Conservation (phyloP, 2,329 filamentous ascomycete species). For the Cordyceps farinosa region DNA sequence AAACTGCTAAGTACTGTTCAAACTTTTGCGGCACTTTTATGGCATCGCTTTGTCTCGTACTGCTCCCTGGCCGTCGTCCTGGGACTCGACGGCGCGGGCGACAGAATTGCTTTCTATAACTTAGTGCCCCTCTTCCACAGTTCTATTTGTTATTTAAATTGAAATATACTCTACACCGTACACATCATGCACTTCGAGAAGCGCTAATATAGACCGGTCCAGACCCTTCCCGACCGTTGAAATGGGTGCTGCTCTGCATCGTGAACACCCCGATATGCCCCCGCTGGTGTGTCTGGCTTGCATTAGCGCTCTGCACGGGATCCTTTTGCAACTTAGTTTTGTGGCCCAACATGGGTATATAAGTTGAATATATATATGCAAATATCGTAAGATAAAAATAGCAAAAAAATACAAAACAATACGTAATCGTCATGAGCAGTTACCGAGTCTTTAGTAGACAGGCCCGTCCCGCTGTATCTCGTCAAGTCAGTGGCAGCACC, state of each 20-base stretch:
- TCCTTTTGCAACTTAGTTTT: background rate
- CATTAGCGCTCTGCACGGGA: conserved; percentile 1
- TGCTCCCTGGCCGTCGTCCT: background rate
- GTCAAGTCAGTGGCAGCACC: background rate
- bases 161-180: background rate
- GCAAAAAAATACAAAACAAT: background rate
- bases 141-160: background rate
- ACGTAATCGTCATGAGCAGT: background rate
- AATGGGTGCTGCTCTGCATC: background rate
- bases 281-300: background rate
- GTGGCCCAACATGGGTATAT: background rate
- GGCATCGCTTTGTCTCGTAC: no score
- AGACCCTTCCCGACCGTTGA: background rate
- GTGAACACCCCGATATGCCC: background rate
- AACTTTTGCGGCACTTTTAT: no score
- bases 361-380: background rate
- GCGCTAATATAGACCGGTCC: background rate
- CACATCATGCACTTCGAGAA: background rate
- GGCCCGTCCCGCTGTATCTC: background rate
- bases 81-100: background rate
- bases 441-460: background rate
- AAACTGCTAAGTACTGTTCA: no score
- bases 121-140: background rate
- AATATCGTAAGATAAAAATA: background rate
- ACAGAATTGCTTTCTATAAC: background rate